Evolutionary conservation across 164 flowering plant species (phyloP).

Genomic region (Macadamia tetraphylla): DNA sequence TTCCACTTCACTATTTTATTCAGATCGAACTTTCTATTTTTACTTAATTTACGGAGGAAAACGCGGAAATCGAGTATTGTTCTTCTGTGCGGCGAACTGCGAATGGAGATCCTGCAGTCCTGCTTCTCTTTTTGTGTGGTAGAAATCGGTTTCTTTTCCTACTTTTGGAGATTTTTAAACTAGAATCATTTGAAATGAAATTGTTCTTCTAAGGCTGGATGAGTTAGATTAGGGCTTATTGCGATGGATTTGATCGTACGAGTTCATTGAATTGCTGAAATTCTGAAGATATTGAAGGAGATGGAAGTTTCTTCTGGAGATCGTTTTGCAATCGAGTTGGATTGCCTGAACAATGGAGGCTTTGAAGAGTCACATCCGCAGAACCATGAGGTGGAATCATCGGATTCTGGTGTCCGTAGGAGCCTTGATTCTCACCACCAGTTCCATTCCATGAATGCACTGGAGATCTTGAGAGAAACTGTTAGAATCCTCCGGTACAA

Average conservation of each 20-base stretch:
- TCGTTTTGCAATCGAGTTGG: conserved; percentile 3
- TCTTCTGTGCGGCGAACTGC: not conserved
- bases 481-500: conserved; percentile 73
- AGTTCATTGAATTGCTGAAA: not conserved
- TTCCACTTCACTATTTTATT: not conserved
- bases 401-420: not conserved
- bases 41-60: not conserved
- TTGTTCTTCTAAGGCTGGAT: not conserved
- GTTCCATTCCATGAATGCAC: conserved; percentile 53
- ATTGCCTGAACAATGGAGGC: conserved; percentile 2
- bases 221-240: not conserved
- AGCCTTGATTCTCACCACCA: conserved; percentile 19
- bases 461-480: conserved; percentile 87
- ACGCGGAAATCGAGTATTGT: not conserved
- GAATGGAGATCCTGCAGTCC: not conserved
- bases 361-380: not conserved
- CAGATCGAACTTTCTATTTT: conserved; percentile 4
- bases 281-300: conserved; percentile 4
- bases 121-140: not conserved
- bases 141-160: not conserved
- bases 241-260: not conserved
- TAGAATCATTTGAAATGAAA: not conserved
- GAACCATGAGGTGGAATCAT: not conserved
- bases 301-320: conserved; percentile 9
- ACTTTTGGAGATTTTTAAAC: not conserved